These are phyloP conservation scores for Stemphylium lycopersici DNA, from an alignment of 2,329 filamentous ascomycete species.

Conservation along the genomic window DNA sequence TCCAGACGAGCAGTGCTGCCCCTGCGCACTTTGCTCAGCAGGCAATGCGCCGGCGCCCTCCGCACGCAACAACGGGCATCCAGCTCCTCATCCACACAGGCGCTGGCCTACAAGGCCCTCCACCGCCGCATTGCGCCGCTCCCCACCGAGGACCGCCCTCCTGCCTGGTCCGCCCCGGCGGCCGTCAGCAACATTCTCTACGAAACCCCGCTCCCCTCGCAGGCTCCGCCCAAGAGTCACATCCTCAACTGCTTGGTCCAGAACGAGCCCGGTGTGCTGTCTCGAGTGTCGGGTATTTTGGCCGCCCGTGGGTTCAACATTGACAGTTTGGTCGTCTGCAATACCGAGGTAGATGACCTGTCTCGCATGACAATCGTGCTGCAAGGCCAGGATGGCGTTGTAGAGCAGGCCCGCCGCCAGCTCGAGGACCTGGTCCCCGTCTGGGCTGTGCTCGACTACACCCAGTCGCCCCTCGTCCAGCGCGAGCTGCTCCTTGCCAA, in stretches of 20 bases:
- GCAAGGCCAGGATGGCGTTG: constrained; percentile 92
- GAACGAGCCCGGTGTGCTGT: constrained; percentile 97
- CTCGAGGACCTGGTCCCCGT: constrained; percentile 96
- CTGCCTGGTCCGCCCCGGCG: constrained; percentile 86
- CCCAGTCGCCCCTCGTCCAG: constrained; percentile 88
- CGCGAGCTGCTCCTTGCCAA: constrained; percentile 94
- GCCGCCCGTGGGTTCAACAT: constrained; percentile 99
- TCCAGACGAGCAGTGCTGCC: constrained; percentile 51
- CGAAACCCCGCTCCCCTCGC: constrained; percentile 87
- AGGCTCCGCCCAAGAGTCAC: constrained; percentile 87
- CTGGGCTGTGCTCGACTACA: constrained; percentile 98
- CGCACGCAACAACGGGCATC: constrained; percentile 46
- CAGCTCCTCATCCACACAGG: constrained; percentile 77
- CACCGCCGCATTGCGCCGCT: constrained; percentile 89
- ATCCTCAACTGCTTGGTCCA: constrained; percentile 98
- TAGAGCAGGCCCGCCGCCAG: constrained; percentile 94
- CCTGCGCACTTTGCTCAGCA: constrained; percentile 41
- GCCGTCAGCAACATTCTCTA: constrained; percentile 99
- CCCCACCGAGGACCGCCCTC: constrained; percentile 73
- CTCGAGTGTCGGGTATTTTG: constrained; percentile 93
- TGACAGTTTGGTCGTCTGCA: constrained; percentile 96
- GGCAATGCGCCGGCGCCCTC: constrained; percentile 34
- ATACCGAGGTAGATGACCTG: constrained; percentile 94
- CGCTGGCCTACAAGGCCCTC: constrained; percentile 95
- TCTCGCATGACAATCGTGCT: constrained; percentile 99